These are phyloP conservation scores for Cryphonectria nitschkei DNA, from an alignment of 2,329 filamentous ascomycete genomes.

Conservation along the genomic window DNA sequence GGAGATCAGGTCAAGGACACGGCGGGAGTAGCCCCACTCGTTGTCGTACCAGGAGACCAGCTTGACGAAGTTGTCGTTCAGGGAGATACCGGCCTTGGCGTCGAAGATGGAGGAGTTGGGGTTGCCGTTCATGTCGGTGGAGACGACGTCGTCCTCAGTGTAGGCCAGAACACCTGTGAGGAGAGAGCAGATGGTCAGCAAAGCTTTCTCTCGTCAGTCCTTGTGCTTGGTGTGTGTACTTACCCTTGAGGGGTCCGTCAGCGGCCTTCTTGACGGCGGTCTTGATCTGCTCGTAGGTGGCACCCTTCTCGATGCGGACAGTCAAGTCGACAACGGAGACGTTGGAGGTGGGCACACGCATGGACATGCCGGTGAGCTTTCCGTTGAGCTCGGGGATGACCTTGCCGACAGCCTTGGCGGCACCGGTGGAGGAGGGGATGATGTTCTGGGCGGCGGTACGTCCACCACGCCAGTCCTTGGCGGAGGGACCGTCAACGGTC, in stretches of 20 bases:
- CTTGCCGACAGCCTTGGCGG: constrained; percentile 99
- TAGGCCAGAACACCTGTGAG: constrained; percentile 79
- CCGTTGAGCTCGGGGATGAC: constrained; percentile 97
- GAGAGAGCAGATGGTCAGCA: constrained; percentile 25
- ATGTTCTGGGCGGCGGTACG: constrained; percentile 99
- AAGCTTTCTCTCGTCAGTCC: not conserved
- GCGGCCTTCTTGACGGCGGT: constrained; percentile 83
- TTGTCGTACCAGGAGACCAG: constrained; percentile 98
- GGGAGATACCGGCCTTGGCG: constrained; percentile 97
- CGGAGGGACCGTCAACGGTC: constrained; percentile 96
- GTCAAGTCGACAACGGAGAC: constrained; percentile 99
- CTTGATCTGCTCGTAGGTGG: constrained; percentile 92
- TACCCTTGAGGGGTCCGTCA: constrained; percentile 83
- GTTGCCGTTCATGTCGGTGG: constrained; percentile 91
- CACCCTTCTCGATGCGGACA: constrained; percentile 88
- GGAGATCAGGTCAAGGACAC: constrained; percentile 80
- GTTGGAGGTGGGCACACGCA: constrained; percentile 98
- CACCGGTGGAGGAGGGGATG: constrained; percentile 98
- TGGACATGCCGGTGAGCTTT: constrained; percentile 99
- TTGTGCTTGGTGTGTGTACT: constrained; percentile 37
- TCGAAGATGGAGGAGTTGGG: constrained; percentile 97
- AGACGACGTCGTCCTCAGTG: constrained; percentile 97
- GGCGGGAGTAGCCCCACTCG: constrained; percentile 99
- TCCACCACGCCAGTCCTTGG: constrained; percentile 99
- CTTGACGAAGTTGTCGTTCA: constrained; percentile 99